Evolutionary conservation across 139 green algal genomes (phyloP), one percentile per base, ranked within the genome.

Genomic region (Chlamydomonas sp.): DNA sequence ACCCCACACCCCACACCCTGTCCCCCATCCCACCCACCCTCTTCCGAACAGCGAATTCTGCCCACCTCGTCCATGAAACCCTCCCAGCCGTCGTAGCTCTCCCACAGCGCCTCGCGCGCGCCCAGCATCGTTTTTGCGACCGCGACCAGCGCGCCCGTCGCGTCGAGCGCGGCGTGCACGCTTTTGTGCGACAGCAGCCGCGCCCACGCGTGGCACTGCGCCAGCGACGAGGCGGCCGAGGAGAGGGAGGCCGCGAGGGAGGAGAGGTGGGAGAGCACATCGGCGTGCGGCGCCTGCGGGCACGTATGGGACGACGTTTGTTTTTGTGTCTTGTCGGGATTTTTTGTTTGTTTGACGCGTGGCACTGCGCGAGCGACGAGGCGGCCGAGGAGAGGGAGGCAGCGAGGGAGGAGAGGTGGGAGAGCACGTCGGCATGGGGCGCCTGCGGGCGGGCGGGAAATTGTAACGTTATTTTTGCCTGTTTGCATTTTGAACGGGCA

Each of bases 151-250:
- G 65, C 24, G 37, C 22, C 65, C 39, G 6, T 36, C 34, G 34
- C 54, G 24, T 36, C n/a, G 10, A 77, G 39, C 37, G 72, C 54
- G 60, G 54, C 66, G 3, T 64, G 71, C 28, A 73, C 69, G 34
- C 35, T 72, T 29, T 50, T 33, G 37, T 77, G 71, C 4, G 48
- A 70, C 2, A 81, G 76, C 48, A 81, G 70, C 60, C 72, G 68
- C 16, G 71, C 60, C 76, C 76, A 81, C 29, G 58, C 68, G 33
- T 29, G 67, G 67, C 74, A 69, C 59, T 72, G 71, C 43, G 71
- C 76, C 28, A 54, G 48, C 31, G 58, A 31, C 31, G 58, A 28
- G 2, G 37, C 16, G 31, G 72, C 61, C 0, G 36, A 26, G 10
- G 16, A 20, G 29, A 81, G 58, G 20, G 29, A 35, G 0, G 39